Evolutionary conservation across 306 rosid genomes (phyloP).

Genomic region (Acacia acuminata): DNA sequence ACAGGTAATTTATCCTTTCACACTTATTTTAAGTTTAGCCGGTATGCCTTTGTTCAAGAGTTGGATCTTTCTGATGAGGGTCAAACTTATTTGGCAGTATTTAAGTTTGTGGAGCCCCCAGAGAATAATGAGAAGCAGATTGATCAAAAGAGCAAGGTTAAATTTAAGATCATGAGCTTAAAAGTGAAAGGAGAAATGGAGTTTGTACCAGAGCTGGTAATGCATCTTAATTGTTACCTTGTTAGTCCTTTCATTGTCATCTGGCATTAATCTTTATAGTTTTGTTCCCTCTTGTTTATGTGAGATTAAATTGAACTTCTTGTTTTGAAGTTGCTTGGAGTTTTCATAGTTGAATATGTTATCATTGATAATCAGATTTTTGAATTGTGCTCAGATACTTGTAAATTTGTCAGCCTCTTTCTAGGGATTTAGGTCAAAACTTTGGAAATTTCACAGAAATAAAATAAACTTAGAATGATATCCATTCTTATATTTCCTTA

Average conservation of each 20-base stretch:
- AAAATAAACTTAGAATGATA: background rate
- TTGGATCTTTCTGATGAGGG: constrained; percentile 27
- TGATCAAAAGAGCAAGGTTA: constrained; percentile 86
- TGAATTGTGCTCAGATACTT: background rate
- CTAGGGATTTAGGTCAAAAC: background rate
- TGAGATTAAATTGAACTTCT: constrained; percentile 12
- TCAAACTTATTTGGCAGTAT: constrained; percentile 59
- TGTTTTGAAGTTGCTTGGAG: constrained; percentile 1
- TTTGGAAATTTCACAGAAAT: background rate
- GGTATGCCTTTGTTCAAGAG: constrained; percentile 13
- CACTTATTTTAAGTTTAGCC: constrained; percentile 15
- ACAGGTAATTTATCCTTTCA: constrained; percentile 62
- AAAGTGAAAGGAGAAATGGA: constrained; percentile 91
- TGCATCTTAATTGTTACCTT: background rate
- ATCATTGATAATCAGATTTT: background rate
- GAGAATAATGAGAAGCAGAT: constrained; percentile 76
- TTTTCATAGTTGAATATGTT: background rate
- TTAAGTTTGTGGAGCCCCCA: constrained; percentile 95
- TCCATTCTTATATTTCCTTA: background rate
- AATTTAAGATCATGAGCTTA: constrained; percentile 95
- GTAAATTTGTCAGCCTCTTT: background rate
- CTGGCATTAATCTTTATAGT: constrained; percentile 2
- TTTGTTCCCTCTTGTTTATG: constrained; percentile 22
- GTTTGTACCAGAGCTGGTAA: constrained; percentile 93
- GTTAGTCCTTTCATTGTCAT: constrained; percentile 15